phyloP scores from a whole-genome alignment of 2,329 filamentous ascomycete species.

The Ploettnerulaceae sp. region DNA sequence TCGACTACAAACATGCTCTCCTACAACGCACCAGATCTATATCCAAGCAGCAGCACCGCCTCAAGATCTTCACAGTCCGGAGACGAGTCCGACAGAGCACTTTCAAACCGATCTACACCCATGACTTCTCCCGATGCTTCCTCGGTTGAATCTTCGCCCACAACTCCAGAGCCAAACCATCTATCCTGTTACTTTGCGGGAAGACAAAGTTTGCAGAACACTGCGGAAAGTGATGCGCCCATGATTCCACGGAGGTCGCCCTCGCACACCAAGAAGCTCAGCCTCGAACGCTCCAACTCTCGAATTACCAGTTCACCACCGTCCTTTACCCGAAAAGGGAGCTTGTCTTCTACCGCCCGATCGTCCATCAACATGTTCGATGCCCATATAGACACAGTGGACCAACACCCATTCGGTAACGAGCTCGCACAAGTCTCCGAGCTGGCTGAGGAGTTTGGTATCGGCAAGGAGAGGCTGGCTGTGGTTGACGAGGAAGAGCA shows the following conservation, averaged over 20 bases:
- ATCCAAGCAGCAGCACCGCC: slow-evolving; percentile 30
- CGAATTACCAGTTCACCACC: slow-evolving; percentile 50
- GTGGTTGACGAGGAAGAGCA: slow-evolving; percentile 69
- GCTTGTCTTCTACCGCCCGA: slow-evolving; percentile 51
- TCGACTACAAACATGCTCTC: slow-evolving; percentile 96
- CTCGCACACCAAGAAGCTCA: slow-evolving; percentile 86
- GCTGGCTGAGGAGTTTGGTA: slow-evolving; percentile 81
- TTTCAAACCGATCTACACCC: slow-evolving; percentile 39
- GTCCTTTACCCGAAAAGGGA: slow-evolving; percentile 55
- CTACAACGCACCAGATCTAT: slow-evolving; percentile 86
- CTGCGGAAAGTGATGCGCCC: slow-evolving; percentile 45
- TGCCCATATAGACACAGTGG: slow-evolving; percentile 23
- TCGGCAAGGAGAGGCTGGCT: slow-evolving; percentile 47
- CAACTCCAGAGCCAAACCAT: slow-evolving; percentile 60
- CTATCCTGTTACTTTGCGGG: slow-evolving; percentile 59
- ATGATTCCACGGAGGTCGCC: slow-evolving; percentile 72
- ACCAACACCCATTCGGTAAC: slow-evolving; percentile 72
- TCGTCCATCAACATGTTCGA: slow-evolving; percentile 41
- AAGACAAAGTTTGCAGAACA: slow-evolving; percentile 35
- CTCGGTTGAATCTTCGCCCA: slow-evolving; percentile 37
- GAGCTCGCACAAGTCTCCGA: slow-evolving; percentile 92
- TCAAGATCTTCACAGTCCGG: slow-evolving; percentile 48
- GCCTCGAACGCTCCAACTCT: slow-evolving; percentile 63
- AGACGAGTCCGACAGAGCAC: slow-evolving; percentile 66
- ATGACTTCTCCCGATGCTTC: slow-evolving; percentile 43